Evolutionary conservation across 495 filamentous ascomycete species (phyloP), one percentile per base, ranked within the genome.

Genomic region (Aspergillus affinis): DNA sequence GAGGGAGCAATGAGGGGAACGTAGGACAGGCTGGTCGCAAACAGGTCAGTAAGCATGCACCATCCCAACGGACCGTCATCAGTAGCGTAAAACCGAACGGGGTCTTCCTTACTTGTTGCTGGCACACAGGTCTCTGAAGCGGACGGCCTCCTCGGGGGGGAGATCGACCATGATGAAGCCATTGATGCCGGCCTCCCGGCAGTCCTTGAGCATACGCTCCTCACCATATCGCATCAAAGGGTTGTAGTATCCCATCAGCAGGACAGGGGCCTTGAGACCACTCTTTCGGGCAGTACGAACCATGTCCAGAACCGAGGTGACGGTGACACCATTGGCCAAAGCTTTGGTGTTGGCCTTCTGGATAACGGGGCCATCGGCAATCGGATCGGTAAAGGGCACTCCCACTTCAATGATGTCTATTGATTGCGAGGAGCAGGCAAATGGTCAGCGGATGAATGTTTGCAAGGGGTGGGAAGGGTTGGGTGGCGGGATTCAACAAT

Each of bases 211-310:
- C 72, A 98, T 85, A 52, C 81, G 81, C 77, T 95, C 91, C 76
- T 98, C 94, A 60, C 95, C 95, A 69, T 98, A 98, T 65, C 85
- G 89, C 50, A 97, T 78, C 52, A 98, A 76, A 0, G 94, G 94
- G 75, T 99, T 99, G 75, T 96, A 99, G 83, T 99, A 99, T 57
- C 94, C 94, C 94, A 99, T 99, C 62, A 99, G 82, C 58, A 99
- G 76, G 45, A 99, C 79, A 6, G 94, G 94, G 2, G 87, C 87
- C 61, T 78, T 85, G 54, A 98, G 76, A 26, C 95, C 95, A 48
- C 81, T 82, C 57, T 80, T 77, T 59, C 94, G 83, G 21, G 93
- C 89, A 48, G 88, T 78, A 64, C 88, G 84, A 27, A 97, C 87
- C 73, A 93, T 91, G 63, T 90, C 80, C 29, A 99, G 81, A 10